These are phyloP conservation scores for Saccharomycopsis amapae DNA, from an alignment of 805 yeast species.

Conservation along the genomic window DNA sequence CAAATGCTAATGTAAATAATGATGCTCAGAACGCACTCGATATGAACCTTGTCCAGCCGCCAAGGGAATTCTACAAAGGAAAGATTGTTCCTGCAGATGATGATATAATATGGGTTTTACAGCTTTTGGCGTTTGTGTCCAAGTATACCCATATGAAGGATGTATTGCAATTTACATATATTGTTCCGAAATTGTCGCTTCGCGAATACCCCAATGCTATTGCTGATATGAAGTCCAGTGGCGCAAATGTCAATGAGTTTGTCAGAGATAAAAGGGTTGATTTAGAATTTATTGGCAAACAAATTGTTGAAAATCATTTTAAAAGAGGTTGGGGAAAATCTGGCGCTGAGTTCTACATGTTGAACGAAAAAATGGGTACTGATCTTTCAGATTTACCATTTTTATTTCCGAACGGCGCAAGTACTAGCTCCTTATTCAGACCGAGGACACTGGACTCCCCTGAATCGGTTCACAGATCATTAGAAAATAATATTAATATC, in stretches of 20 bases:
- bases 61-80: conserved; percentile 56
- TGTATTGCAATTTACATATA: conserved; percentile 63
- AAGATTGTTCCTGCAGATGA: conserved; percentile 85
- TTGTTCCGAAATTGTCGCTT: conserved; percentile 63
- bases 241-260: not conserved
- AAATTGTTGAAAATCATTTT: conserved; percentile 14
- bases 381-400: conserved; percentile 4
- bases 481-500: not conserved
- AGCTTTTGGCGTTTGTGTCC: conserved; percentile 85
- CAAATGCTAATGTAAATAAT: not conserved
- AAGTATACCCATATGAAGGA: conserved; percentile 79
- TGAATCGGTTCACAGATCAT: not conserved
- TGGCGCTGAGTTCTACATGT: conserved; percentile 8
- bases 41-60: conserved; percentile 26
- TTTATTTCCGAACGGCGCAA: conserved; percentile 8
- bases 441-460: too few species aligned
- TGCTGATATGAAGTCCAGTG: conserved; percentile 2
- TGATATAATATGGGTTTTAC: conserved; percentile 90
- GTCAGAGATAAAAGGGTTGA: not conserved
- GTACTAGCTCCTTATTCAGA: not conserved
- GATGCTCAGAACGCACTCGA: conserved; percentile 8
- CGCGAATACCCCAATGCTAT: conserved; percentile 28
- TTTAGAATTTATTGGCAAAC: not conserved
- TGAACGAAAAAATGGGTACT: conserved; percentile 7
- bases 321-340: conserved; percentile 12